Evolutionary conservation across 2,329 filamentous ascomycete species (phyloP), one percentile per base, ranked within the genome.

Genomic region (Decorospora gaudefroyi): DNA sequence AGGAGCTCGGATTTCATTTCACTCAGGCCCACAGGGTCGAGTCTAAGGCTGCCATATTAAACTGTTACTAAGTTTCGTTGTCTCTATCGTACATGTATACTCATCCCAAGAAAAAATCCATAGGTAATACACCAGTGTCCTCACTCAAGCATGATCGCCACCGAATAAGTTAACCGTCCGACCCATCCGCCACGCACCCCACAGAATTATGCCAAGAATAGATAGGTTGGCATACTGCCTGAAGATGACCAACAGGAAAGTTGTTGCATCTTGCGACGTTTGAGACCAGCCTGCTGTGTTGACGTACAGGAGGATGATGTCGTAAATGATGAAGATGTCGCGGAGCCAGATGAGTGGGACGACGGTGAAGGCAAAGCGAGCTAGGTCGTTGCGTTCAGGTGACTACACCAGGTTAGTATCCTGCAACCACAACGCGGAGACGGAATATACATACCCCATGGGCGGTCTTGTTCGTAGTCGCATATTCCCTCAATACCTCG

Each of bases 181-280:
- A 0, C 43, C 37, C 37, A 46, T 46, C 8, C 43, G 30, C 43
- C 43, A 46, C n/a, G 43, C 43, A 10, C 43, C 43, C 37, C 37
- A 46, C 4, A 46, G 28, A 5, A 46, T 32, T 37, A 46, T 42
- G 2, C 17, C 37, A 11, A 46, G 21, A 10, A 46, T 42, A 2
- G 21, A 19, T 12, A 46, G 16, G 10, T 46, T 42, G 4, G 43
- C 36, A 28, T 27, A 42, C 8, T 42, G 43, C 26, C 43, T 31
- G 21, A 26, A 35, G 2, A 46, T 27, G 10, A 46, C 28, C 7
- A 46, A 31, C 21, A 42, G 16, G 9, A 46, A 42, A 1, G 31
- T 46, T 4, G 17, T 46, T 18, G 37, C 43, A 9, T 36, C 16
- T n/a, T 29, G 16, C 2, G 36, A 12, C 2, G 21, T 42, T 9